A percentile compares a stretch with the other conserved stretches of the same genome.
Evolutionary conservation across 805 yeast species (phyloP).

Genomic region (Pachysolen tannophilus): DNA sequence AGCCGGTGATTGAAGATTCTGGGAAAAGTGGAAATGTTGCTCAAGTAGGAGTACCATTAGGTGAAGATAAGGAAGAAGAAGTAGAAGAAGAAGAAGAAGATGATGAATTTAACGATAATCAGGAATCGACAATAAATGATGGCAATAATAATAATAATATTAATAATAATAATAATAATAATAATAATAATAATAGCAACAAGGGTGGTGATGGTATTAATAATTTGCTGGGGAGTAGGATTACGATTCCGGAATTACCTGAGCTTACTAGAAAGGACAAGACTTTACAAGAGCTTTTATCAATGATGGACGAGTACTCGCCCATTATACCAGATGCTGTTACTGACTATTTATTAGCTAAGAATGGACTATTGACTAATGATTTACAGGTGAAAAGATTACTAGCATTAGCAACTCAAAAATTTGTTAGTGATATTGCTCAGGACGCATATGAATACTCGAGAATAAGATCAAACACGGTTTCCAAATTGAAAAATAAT

Average conservation of each 20-base stretch:
- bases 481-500: constrained; percentile 79
- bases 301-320: constrained; percentile 87
- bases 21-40: constrained; percentile 1
- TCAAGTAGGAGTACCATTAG: constrained; percentile 2
- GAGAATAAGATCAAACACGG: constrained; percentile 77
- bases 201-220: not conserved
- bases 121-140: constrained; percentile 1
- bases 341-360: constrained; percentile 81
- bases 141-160: not conserved
- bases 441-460: constrained; percentile 96
- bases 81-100: constrained; percentile 8
- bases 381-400: constrained; percentile 76
- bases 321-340: constrained; percentile 97
- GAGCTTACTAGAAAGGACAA: constrained; percentile 73
- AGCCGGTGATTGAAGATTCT: no score
- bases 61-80: constrained; percentile 2
- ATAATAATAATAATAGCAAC: no score
- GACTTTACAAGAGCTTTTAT: constrained; percentile 74
- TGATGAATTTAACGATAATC: constrained; percentile 9
- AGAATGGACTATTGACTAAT: constrained; percentile 76
- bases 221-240: constrained; percentile 7
- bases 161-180: not conserved
- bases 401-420: constrained; percentile 92
- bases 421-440: constrained; percentile 88
- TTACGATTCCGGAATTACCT: constrained; percentile 44